Percentiles rank a stretch among this genome's conserved stretches.
Conservation (phyloP, 306 rosid species). For the Biancaea sappan region DNA sequence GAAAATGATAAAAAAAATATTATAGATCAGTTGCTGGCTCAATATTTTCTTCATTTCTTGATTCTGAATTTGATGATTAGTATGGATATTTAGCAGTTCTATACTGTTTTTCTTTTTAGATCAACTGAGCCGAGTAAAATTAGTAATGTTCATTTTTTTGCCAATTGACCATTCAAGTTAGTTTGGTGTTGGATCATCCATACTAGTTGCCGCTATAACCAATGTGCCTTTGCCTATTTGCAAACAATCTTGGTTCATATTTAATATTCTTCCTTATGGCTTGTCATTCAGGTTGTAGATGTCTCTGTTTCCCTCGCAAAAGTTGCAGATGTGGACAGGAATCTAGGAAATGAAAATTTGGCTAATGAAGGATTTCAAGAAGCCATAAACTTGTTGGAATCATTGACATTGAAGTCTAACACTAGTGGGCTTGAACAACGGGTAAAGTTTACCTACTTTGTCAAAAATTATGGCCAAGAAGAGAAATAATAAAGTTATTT, state of each 20-base stretch:
- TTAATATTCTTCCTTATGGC: slow-evolving; percentile 13
- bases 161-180: not conserved
- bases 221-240: not conserved
- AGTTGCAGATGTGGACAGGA: slow-evolving; percentile 89
- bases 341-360: slow-evolving; percentile 67
- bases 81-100: not conserved
- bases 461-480: not conserved
- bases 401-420: slow-evolving; percentile 62
- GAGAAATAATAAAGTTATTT: not conserved
- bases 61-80: not conserved
- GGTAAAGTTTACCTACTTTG: slow-evolving; percentile 46
- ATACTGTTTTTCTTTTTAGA: slow-evolving; percentile 24
- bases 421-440: slow-evolving; percentile 61
- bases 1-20: not conserved
- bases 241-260: slow-evolving; percentile 26
- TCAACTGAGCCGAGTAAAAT: slow-evolving; percentile 1
- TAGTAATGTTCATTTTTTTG: not conserved
- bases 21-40: not conserved
- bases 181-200: not conserved
- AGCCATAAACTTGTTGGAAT: slow-evolving; percentile 75
- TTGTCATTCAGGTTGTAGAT: slow-evolving; percentile 64
- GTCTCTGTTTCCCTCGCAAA: slow-evolving; percentile 87
- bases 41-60: not conserved
- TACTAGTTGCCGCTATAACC: not conserved
- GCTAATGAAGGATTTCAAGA: slow-evolving; percentile 75